phyloP scores from a whole-genome alignment of 2,329 filamentous ascomycete species.

The Aspergillus jensenii region DNA sequence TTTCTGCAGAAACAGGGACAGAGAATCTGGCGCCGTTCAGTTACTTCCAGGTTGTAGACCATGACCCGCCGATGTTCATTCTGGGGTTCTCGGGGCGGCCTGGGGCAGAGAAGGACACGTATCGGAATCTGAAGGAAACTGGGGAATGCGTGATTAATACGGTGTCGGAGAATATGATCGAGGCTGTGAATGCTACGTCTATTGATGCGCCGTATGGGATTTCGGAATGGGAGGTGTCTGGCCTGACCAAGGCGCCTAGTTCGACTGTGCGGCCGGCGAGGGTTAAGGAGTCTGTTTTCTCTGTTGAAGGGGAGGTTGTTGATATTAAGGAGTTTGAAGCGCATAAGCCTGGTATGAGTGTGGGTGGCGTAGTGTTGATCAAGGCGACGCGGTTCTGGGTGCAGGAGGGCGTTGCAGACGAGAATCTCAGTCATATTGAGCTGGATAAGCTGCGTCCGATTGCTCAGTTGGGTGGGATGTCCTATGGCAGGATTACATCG shows the following conservation, averaged over 20 bases:
- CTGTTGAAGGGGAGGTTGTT: slow-evolving; percentile 76
- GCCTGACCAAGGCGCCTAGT: slow-evolving; percentile 68
- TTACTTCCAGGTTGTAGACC: slow-evolving; percentile 79
- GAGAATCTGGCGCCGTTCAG: slow-evolving; percentile 87
- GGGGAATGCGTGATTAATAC: slow-evolving; percentile 84
- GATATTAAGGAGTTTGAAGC: slow-evolving; percentile 75
- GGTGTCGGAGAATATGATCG: slow-evolving; percentile 77
- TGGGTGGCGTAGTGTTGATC: slow-evolving; percentile 70
- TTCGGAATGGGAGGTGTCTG: slow-evolving; percentile 77
- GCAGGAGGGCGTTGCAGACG: slow-evolving; percentile 80
- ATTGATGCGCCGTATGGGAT: slow-evolving; percentile 76
- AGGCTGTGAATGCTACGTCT: slow-evolving; percentile 78
- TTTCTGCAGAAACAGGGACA: slow-evolving; percentile 52
- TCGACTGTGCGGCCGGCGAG: slow-evolving; percentile 67
- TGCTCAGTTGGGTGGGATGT: slow-evolving; percentile 79
- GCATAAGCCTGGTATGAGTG: slow-evolving; percentile 67
- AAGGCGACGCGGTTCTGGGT: slow-evolving; percentile 89
- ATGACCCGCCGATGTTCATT: slow-evolving; percentile 83
- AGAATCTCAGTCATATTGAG: slow-evolving; percentile 71
- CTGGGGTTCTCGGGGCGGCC: slow-evolving; percentile 59
- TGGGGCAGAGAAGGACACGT: slow-evolving; percentile 72
- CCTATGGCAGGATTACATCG: slow-evolving; percentile 71
- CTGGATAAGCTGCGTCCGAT: slow-evolving; percentile 74
- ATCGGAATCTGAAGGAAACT: slow-evolving; percentile 70
- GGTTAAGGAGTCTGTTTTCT: slow-evolving; percentile 79